phyloP scores from a whole-genome alignment of 1,284 basidiomycete genomes.

The Malassezia yamatoensis region DNA sequence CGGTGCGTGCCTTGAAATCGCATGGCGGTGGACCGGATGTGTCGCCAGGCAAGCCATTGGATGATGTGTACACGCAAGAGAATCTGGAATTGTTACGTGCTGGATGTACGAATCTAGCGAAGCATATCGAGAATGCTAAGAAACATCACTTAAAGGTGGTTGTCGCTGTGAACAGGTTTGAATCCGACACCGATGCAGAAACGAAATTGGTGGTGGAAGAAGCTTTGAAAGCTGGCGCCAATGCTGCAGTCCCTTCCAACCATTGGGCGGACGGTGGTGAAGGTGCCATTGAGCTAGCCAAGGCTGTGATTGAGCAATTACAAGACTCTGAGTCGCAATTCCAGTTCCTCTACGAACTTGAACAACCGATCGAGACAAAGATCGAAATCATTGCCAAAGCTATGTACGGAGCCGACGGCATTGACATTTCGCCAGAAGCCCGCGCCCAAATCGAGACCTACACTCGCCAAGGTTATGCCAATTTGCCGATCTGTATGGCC shows the following conservation, averaged over 20 bases:
- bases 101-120: conserved; percentile 83
- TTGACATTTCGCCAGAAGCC: conserved; percentile 57
- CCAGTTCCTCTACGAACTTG: conserved; percentile 44
- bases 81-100: conserved; percentile 79
- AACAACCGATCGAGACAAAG: conserved; percentile 36
- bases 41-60: conserved; percentile 84
- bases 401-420: conserved; percentile 46
- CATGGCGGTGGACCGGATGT: conserved; percentile 97
- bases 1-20: conserved; percentile 96
- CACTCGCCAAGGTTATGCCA: conserved; percentile 73
- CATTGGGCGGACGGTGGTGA: conserved; percentile 56
- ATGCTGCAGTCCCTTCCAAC: conserved; percentile 87
- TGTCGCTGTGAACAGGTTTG: conserved; percentile 88
- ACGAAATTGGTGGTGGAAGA: conserved; percentile 72
- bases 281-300: conserved; percentile 40
- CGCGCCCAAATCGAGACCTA: conserved; percentile 80
- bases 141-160: conserved; percentile 96
- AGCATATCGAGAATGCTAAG: conserved; percentile 87
- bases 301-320: conserved; percentile 36
- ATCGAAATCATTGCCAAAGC: conserved; percentile 42
- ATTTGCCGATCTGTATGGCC: conserved; percentile 77
- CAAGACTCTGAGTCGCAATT: conserved; percentile 33
- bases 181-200: conserved; percentile 81
- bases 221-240: conserved; percentile 75
- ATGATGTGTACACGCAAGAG: conserved; percentile 87